These are phyloP conservation scores for Xerocomus amazonicus DNA, from an alignment of 1,284 basidiomycete species.

Conservation along the genomic window DNA sequence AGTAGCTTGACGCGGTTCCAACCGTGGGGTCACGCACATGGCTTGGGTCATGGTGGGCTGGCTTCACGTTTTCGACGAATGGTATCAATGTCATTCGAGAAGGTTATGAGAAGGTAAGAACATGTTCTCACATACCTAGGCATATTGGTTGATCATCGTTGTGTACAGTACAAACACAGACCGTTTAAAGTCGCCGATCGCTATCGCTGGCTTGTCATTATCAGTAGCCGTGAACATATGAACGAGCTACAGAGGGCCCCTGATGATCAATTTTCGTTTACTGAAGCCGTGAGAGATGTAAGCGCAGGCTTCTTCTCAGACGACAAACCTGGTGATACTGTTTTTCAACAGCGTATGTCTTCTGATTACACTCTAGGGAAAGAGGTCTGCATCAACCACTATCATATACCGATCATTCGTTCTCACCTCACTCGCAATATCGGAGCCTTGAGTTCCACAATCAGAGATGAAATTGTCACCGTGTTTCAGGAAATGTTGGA, in stretches of 20 bases:
- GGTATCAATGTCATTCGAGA: slow-evolving; percentile 15
- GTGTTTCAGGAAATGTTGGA: slow-evolving; percentile 28
- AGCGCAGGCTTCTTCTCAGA: not conserved
- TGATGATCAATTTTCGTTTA: slow-evolving; percentile 38
- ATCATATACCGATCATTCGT: slow-evolving; percentile 27
- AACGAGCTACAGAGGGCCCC: slow-evolving; percentile 40
- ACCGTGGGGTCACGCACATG: slow-evolving; percentile 19
- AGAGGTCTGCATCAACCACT: slow-evolving; percentile 22
- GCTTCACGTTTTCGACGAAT: slow-evolving; percentile 6
- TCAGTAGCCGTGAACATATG: slow-evolving; percentile 34
- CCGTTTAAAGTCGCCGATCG: slow-evolving; percentile 41
- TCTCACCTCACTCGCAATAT: slow-evolving; percentile 33
- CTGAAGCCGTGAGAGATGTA: slow-evolving; percentile 35
- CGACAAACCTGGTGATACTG: not conserved
- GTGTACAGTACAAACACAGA: no score
- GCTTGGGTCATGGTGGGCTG: slow-evolving; percentile 18
- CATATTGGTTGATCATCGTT: no score
- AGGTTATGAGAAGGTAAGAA: slow-evolving; percentile 21
- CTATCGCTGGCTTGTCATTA: slow-evolving; percentile 40
- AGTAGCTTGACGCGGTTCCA: slow-evolving; percentile 22
- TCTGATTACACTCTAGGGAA: slow-evolving; percentile 30
- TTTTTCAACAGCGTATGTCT: slow-evolving; percentile 17
- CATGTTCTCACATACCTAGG: no score
- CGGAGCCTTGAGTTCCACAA: slow-evolving; percentile 20
- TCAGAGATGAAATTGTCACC: slow-evolving; percentile 33